phyloP scores from a whole-genome alignment of 805 yeast genomes.

The Saccharomycopsis fermentans region DNA sequence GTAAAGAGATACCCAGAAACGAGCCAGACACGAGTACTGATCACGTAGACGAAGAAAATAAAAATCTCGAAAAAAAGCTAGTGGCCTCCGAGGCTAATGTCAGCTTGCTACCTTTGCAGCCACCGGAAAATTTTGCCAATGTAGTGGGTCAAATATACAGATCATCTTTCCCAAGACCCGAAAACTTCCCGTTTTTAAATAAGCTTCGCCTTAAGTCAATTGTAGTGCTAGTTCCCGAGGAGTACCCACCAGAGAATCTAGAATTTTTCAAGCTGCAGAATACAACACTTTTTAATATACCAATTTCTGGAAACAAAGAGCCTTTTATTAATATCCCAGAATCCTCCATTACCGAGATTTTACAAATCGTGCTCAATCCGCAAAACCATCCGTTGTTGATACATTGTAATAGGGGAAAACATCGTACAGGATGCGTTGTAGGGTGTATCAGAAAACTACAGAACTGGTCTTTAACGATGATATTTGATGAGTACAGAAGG shows the following conservation, averaged over 20 bases:
- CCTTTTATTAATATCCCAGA: slow-evolving; percentile 74
- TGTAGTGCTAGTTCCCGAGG: slow-evolving; percentile 82
- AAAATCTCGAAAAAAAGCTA: neutral
- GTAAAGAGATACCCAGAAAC: neutral
- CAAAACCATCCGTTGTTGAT: slow-evolving; percentile 83
- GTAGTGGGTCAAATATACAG: slow-evolving; percentile 74
- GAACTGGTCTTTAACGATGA: slow-evolving; percentile 87
- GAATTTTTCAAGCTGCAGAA: slow-evolving; percentile 51
- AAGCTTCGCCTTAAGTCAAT: slow-evolving; percentile 60
- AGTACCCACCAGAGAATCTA: slow-evolving; percentile 69
- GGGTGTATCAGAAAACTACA: slow-evolving; percentile 87
- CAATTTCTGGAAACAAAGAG: slow-evolving; percentile 92
- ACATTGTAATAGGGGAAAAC: slow-evolving; percentile 95
- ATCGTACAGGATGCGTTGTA: slow-evolving; percentile 91
- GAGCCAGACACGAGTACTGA: neutral
- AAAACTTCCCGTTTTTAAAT: slow-evolving; percentile 63
- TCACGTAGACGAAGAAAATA: neutral
- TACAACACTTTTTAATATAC: slow-evolving; percentile 73
- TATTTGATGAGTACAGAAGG: slow-evolving; percentile 89
- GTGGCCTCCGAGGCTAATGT: neutral
- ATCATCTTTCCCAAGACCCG: slow-evolving; percentile 81
- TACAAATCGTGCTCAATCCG: slow-evolving; percentile 74
- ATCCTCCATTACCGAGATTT: slow-evolving; percentile 65
- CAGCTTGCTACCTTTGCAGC: slow-evolving; percentile 18
- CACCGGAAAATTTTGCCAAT: slow-evolving; percentile 89